Conservation (phyloP, 1,284 basidiomycete genomes). For the Amylostereum chailletii region DNA sequence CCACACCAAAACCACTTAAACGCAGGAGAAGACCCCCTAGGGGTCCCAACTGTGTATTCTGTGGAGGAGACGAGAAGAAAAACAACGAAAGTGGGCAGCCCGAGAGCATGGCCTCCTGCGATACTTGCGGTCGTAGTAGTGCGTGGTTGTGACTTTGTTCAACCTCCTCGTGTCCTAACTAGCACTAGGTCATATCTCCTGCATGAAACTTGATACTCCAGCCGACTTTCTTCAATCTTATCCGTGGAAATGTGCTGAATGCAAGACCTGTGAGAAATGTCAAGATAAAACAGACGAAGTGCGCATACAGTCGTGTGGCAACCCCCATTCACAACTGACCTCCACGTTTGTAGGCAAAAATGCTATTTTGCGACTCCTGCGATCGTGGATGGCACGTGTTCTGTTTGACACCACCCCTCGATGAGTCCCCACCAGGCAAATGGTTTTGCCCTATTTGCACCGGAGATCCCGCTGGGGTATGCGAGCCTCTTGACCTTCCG, state of each 20-base stretch:
- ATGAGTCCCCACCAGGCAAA: constrained; percentile 62
- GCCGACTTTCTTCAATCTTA: constrained; percentile 58
- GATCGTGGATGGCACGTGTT: constrained; percentile 94
- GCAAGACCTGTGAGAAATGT: constrained; percentile 92
- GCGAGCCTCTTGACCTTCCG: constrained; percentile 1
- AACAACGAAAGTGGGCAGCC: constrained; percentile 49
- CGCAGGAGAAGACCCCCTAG: constrained; percentile 41
- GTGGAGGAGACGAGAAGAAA: constrained; percentile 47
- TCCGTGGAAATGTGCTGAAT: constrained; percentile 87
- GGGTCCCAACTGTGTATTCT: constrained; percentile 62
- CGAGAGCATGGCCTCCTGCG: constrained; percentile 64
- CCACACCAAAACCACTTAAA: constrained; percentile 35
- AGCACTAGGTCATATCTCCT: constrained; percentile 68
- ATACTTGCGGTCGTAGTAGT: constrained; percentile 51
- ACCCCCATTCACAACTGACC: constrained; percentile 4
- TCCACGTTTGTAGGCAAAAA: constrained; percentile 48
- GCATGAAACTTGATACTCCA: constrained; percentile 49
- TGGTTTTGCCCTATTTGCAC: constrained; percentile 69
- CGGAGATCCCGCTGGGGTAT: constrained; percentile 16
- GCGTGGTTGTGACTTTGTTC: not conserved
- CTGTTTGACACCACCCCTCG: constrained; percentile 73
- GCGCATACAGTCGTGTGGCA: constrained; percentile 26
- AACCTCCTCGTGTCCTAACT: not conserved
- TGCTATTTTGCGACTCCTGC: constrained; percentile 92
- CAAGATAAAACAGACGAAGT: constrained; percentile 84